Percentiles rank a stretch among this genome's conserved stretches.
Conservation (phyloP, 169 alveolate species). For the Cryptosporidium baileyi region DNA sequence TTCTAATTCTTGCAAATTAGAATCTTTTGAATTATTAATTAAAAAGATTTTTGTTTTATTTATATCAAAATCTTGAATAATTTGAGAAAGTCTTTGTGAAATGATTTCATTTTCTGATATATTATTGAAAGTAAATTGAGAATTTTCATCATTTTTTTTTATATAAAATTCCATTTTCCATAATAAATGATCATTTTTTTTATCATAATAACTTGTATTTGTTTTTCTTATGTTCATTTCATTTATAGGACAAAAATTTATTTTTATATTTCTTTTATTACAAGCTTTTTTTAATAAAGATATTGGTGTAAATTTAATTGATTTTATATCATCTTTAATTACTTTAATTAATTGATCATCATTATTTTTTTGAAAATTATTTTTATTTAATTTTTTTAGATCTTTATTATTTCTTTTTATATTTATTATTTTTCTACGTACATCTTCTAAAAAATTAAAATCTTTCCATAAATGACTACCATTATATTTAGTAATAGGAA, state of each 20-base stretch:
- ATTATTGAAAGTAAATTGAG: neutral
- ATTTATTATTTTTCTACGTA: neutral
- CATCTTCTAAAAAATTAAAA: slow-evolving; percentile 24
- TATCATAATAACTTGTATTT: slow-evolving; percentile 44
- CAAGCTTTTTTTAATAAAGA: slow-evolving; percentile 53
- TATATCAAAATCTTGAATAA: neutral
- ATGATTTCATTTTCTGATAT: slow-evolving; percentile 15
- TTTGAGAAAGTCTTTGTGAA: neutral
- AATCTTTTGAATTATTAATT: neutral
- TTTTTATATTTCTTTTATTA: slow-evolving; percentile 14
- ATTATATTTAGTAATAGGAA: slow-evolving; percentile 21
- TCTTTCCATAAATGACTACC: slow-evolving; percentile 8
- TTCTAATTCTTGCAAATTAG: neutral
- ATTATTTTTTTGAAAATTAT: neutral
- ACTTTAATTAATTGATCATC: neutral
- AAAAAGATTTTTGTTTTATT: no score
- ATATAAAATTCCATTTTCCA: slow-evolving; percentile 50
- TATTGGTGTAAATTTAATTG: slow-evolving; percentile 2
- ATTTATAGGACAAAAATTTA: slow-evolving; percentile 44
- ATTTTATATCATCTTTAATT: neutral
- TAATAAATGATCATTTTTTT: slow-evolving; percentile 3
- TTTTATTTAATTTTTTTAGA: neutral
- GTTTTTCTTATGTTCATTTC: slow-evolving; percentile 52
- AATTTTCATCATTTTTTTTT: neutral
- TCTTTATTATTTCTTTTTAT: neutral